Conservation (phyloP, 192 early-diverging fungal genomes). For the Chytriomyces confervae region DNA sequence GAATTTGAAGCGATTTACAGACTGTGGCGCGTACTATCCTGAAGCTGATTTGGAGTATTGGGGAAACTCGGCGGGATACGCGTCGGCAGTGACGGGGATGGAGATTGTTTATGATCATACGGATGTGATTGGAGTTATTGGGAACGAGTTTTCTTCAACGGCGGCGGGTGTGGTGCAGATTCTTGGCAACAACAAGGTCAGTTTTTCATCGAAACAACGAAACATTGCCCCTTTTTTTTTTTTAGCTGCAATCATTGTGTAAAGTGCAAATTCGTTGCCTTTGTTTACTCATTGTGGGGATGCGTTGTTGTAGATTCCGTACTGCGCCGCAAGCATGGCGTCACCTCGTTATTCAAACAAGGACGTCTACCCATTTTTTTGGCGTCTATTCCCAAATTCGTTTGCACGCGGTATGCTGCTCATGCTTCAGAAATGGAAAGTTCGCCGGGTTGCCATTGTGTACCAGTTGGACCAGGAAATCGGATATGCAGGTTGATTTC, state of each 20-base stretch:
- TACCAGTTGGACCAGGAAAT: constrained; percentile 23
- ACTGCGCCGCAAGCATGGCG: neutral
- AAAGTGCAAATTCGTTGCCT: too few relatives aligned
- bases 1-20: constrained; percentile 26
- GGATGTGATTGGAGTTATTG: constrained; percentile 23
- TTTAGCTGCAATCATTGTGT: too few relatives aligned
- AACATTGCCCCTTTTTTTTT: too few relatives aligned
- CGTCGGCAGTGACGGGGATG: neutral
- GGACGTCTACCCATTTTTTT: constrained; percentile 7
- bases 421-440: constrained; percentile 17
- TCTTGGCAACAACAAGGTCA: too few relatives aligned
- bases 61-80: constrained; percentile 17
- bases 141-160: neutral
- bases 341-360: constrained; percentile 7
- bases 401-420: constrained; percentile 7
- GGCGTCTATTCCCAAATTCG: neutral
- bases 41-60: neutral
- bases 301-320: neutral
- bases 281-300: too few relatives aligned
- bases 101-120: constrained; percentile 9
- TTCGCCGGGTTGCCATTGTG: constrained; percentile 6
- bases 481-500: neutral
- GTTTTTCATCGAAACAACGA: too few relatives aligned
- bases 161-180: too few relatives aligned
- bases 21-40: constrained; percentile 20